phyloP scores from a whole-genome alignment of 2,329 filamentous ascomycete species.

The Cladophialophora bantiana region DNA sequence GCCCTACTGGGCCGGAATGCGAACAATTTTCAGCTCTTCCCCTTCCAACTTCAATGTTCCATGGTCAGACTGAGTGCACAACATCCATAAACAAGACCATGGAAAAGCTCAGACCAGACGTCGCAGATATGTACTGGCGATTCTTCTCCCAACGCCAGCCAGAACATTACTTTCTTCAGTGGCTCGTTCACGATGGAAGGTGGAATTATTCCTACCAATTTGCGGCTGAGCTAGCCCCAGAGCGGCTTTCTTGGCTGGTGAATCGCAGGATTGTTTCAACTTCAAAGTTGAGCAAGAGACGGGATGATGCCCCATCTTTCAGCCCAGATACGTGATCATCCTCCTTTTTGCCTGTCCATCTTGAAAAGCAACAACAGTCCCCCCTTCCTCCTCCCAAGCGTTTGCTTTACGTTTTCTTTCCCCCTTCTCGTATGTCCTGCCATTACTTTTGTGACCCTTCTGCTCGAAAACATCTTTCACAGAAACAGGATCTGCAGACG shows the following conservation, averaged over 20 bases:
- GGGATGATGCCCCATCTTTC: neutral
- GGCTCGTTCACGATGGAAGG: neutral
- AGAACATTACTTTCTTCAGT: neutral
- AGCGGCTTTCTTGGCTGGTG: neutral
- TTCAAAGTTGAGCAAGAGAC: neutral
- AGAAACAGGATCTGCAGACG: neutral
- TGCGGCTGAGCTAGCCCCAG: neutral
- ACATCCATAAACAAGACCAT: neutral
- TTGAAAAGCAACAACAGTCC: neutral
- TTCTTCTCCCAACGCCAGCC: neutral
- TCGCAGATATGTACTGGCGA: neutral
- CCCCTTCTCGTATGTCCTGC: neutral
- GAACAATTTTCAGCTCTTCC: conserved; percentile 3
- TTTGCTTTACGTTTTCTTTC: neutral
- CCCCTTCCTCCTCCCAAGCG: neutral
- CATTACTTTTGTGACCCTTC: neutral
- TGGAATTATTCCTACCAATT: neutral
- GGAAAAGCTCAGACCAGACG: neutral
- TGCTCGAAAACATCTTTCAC: neutral
- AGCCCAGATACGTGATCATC: neutral
- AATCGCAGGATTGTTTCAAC: neutral
- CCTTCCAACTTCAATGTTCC: neutral
- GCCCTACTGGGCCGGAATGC: neutral
- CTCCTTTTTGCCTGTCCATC: neutral
- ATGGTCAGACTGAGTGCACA: neutral